These are phyloP conservation scores for Candida easanensis DNA, from an alignment of 805 yeast species.

Conservation along the genomic window DNA sequence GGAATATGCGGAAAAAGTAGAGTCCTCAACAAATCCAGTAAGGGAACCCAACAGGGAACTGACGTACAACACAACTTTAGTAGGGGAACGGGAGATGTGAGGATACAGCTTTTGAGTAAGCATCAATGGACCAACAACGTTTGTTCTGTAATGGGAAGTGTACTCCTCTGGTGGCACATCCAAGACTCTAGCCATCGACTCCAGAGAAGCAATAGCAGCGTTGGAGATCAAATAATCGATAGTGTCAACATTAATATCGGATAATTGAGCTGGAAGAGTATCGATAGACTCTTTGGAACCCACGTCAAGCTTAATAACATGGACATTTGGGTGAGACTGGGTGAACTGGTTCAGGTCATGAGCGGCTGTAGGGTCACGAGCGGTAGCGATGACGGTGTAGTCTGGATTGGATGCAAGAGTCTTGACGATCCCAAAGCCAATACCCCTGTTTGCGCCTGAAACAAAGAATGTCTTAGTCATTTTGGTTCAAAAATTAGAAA, in stretches of 20 bases:
- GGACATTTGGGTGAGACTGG: not conserved
- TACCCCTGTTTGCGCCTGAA: not conserved
- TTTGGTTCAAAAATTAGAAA: no score
- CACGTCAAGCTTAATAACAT: not conserved
- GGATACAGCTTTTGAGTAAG: slow-evolving; percentile 10
- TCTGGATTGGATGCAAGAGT: not conserved
- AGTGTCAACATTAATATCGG: not conserved
- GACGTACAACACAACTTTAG: slow-evolving; percentile 8
- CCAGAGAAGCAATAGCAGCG: not conserved
- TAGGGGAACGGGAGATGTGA: slow-evolving; percentile 16
- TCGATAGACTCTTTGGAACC: not conserved
- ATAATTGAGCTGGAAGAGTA: not conserved
- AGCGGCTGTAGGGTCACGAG: not conserved
- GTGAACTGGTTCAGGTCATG: not conserved
- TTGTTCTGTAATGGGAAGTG: slow-evolving; percentile 5
- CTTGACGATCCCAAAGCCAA: not conserved
- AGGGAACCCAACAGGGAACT: not conserved
- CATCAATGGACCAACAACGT: slow-evolving; percentile 9
- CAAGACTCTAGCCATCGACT: not conserved
- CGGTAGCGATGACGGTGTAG: not conserved
- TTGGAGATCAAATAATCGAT: not conserved
- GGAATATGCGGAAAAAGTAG: not conserved
- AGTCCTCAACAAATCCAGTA: not conserved
- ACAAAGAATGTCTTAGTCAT: not conserved
- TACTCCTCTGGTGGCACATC: not conserved